Conservation (phyloP, 2,329 filamentous ascomycete genomes). For the Aureobasidium zeae region DNA sequence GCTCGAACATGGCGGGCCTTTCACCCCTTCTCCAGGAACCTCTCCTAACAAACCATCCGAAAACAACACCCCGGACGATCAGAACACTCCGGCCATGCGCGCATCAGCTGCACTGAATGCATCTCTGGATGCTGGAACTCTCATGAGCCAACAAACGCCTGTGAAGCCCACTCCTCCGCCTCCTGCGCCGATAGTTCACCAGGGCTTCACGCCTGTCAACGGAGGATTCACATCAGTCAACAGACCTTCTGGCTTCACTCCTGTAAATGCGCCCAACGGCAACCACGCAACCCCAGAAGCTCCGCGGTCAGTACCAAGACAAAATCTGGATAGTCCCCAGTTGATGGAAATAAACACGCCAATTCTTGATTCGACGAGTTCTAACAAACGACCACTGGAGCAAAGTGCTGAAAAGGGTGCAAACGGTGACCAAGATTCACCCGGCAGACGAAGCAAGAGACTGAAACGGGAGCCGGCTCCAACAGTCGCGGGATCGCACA, state of each 20-base stretch:
- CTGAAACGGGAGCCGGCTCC: constrained; percentile 70
- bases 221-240: constrained; percentile 60
- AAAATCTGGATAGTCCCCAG: constrained; percentile 52
- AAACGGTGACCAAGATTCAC: constrained; percentile 44
- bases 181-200: constrained; percentile 36
- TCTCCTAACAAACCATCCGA: constrained; percentile 57
- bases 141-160: constrained; percentile 30
- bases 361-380: constrained; percentile 46
- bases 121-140: constrained; percentile 28
- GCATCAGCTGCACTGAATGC: constrained; percentile 50
- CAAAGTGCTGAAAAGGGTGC: constrained; percentile 46
- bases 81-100: constrained; percentile 58
- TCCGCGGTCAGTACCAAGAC: constrained; percentile 50
- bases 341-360: constrained; percentile 56
- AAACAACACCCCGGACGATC: constrained; percentile 37
- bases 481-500: constrained; percentile 90
- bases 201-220: constrained; percentile 68
- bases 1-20: constrained; percentile 81
- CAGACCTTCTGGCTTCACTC: constrained; percentile 44
- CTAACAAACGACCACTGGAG: constrained; percentile 60
- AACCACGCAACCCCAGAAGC: constrained; percentile 46
- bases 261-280: constrained; percentile 47
- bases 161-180: constrained; percentile 4
- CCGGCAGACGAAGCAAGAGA: constrained; percentile 73
- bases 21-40: constrained; percentile 67